Evolutionary conservation across 2,329 filamentous ascomycete genomes (phyloP).

Genomic region (Fusarium sp.): DNA sequence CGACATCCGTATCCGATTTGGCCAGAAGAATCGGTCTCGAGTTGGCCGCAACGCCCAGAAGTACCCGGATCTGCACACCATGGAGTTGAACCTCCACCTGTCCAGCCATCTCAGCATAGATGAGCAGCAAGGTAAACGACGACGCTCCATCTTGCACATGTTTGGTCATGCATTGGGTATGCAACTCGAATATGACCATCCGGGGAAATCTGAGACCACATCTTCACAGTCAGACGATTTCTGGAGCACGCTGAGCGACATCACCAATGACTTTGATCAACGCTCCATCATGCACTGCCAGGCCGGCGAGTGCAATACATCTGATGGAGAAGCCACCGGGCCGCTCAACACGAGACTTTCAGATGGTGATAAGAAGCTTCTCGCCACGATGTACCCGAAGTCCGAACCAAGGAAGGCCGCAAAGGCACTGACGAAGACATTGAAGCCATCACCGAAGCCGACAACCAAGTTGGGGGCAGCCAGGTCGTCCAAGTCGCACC

Average conservation of each 20-base stretch:
- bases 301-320: background rate
- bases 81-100: background rate
- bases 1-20: background rate
- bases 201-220: background rate
- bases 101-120: background rate
- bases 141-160: background rate
- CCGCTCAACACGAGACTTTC: background rate
- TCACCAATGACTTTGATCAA: background rate
- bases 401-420: background rate
- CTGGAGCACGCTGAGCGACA: background rate
- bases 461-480: background rate
- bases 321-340: background rate
- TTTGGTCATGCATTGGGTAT: background rate
- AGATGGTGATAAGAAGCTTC: background rate
- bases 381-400: background rate
- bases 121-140: background rate
- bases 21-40: background rate
- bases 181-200: background rate
- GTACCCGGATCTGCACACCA: background rate
- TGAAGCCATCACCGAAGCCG: background rate
- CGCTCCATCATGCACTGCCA: background rate
- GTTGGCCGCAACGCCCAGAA: background rate
- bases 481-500: background rate
- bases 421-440: background rate
- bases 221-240: background rate